phyloP scores from a whole-genome alignment of 495 filamentous ascomycete species.

The Bacidia rubella region DNA sequence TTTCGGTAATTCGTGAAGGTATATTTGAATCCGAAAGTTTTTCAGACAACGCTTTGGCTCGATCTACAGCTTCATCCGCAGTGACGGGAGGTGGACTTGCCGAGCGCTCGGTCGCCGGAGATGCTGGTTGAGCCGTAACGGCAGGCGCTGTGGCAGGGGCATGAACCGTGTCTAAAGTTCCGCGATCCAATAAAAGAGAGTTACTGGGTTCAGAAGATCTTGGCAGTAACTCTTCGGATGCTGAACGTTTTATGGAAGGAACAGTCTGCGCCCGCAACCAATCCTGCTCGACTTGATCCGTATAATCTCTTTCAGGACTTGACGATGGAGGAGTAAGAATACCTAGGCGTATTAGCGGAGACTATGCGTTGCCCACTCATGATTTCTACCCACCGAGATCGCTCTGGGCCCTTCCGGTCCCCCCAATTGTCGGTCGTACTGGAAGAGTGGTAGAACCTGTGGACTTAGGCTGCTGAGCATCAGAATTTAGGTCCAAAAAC shows the following conservation, averaged over 20 bases:
- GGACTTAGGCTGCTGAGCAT: constrained; percentile 3
- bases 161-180: constrained; percentile 18
- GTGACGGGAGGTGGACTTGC: constrained; percentile 68
- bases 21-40: constrained; percentile 85
- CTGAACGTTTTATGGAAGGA: constrained; percentile 34
- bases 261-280: constrained; percentile 26
- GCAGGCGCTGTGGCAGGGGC: constrained; percentile 23
- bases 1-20: constrained; percentile 76
- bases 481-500: constrained; percentile 55
- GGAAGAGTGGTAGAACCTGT: background rate
- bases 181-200: background rate
- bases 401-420: constrained; percentile 28
- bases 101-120: constrained; percentile 37
- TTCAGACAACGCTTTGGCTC: constrained; percentile 75
- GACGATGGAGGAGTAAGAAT: constrained; percentile 48
- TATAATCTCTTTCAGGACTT: constrained; percentile 41
- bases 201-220: constrained; percentile 10
- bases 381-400: constrained; percentile 34
- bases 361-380: background rate
- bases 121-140: constrained; percentile 14
- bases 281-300: constrained; percentile 22
- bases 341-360: constrained; percentile 27
- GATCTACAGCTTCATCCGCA: constrained; percentile 59
- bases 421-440: constrained; percentile 11
- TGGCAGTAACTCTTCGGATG: constrained; percentile 36